These are phyloP conservation scores for Trichosporon sp. DNA, from an alignment of 1,284 basidiomycete species.

Conservation along the genomic window DNA sequence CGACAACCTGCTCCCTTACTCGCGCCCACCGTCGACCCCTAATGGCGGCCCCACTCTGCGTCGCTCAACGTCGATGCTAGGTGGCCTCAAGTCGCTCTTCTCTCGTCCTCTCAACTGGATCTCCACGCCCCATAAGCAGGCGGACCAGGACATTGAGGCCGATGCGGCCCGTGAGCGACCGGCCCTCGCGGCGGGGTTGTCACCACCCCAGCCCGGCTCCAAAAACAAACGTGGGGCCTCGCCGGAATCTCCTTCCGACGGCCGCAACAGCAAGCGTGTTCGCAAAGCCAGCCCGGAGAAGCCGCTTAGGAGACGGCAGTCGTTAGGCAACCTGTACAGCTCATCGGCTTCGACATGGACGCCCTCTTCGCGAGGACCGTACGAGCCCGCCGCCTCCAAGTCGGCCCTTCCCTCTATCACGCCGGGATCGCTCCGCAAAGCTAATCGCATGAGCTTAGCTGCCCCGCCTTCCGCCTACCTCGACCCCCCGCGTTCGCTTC, in stretches of 20 bases:
- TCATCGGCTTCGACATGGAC: neutral
- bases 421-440: neutral
- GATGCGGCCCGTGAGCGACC: neutral
- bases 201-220: neutral
- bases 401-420: neutral
- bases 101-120: conserved; percentile 35
- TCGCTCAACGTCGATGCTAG: conserved; percentile 18
- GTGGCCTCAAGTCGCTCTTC: conserved; percentile 32
- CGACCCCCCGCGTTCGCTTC: conserved; percentile 30
- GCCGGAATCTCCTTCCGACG: conserved; percentile 26
- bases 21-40: conserved; percentile 3
- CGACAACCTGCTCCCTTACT: neutral
- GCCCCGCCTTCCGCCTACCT: conserved; percentile 24
- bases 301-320: neutral
- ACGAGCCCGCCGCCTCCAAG: neutral
- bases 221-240: conserved; percentile 24
- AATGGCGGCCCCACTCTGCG: neutral
- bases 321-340: neutral
- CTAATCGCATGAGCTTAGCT: conserved; percentile 7
- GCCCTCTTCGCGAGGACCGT: neutral
- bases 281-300: conserved; percentile 19
- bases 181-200: neutral
- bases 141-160: neutral
- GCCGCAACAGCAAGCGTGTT: conserved; percentile 23
- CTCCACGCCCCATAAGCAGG: conserved; percentile 22